Percentiles rank a stretch among this genome's conserved stretches.
Evolutionary conservation across 192 early-diverging fungal genomes (phyloP).

Genomic region (Backusella luteola): DNA sequence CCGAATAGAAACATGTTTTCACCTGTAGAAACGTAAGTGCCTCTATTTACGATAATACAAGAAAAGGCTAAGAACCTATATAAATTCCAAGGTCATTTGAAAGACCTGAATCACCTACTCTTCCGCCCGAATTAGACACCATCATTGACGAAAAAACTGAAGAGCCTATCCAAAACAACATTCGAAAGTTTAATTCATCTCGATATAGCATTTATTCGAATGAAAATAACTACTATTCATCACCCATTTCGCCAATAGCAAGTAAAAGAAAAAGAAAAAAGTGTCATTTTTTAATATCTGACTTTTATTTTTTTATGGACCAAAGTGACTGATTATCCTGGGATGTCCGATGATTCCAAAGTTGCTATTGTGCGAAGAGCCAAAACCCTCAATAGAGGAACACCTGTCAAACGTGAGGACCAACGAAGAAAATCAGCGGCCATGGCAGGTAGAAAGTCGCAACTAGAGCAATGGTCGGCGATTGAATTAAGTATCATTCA

Average conservation of each 20-base stretch:
- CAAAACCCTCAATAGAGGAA: not conserved
- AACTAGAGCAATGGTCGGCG: not conserved
- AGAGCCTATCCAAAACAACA: not conserved
- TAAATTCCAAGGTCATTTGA: not conserved
- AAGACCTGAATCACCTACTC: slow-evolving; percentile 30
- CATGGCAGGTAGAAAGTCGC: not conserved
- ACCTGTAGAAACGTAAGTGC: not conserved
- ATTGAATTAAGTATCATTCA: slow-evolving; percentile 15
- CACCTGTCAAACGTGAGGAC: not conserved
- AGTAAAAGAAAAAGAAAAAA: not conserved
- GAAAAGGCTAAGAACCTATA: not conserved
- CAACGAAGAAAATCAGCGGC: not conserved
- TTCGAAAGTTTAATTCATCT: not conserved
- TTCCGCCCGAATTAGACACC: not conserved
- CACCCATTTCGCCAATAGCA: not conserved
- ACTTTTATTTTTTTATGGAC: slow-evolving; percentile 1
- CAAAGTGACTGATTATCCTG: not conserved
- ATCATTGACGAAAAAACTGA: not conserved
- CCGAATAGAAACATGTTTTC: not conserved
- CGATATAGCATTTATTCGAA: not conserved
- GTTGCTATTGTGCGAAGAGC: not conserved
- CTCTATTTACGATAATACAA: not conserved
- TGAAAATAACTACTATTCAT: not conserved
- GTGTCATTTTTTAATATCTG: not conserved
- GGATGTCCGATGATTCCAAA: not conserved